phyloP scores from a whole-genome alignment of 106 monocot species.

The Posidonia australis region DNA sequence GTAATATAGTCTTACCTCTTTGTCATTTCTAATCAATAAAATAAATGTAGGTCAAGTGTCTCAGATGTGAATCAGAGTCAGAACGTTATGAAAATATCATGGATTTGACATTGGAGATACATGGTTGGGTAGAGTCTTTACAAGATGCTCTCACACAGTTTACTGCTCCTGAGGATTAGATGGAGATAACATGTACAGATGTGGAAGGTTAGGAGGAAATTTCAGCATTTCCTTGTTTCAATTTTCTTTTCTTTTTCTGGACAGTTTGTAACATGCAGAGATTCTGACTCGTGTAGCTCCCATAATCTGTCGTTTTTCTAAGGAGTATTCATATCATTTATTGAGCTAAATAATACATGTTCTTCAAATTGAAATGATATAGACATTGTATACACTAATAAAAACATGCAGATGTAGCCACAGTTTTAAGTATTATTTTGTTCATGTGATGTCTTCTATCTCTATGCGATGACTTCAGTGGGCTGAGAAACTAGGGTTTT shows the following conservation, averaged over 20 bases:
- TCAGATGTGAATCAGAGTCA: conserved; percentile 80
- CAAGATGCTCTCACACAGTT: conserved; percentile 95
- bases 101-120: conserved; percentile 97
- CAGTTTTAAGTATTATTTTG: too few species aligned
- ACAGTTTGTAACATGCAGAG: neutral
- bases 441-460: too few species aligned
- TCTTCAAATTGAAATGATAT: too few species aligned
- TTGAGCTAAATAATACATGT: too few species aligned
- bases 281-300: too few species aligned
- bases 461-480: too few species aligned
- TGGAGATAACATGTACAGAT: conserved; percentile 98
- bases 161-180: conserved; percentile 93
- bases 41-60: conserved; percentile 76
- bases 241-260: neutral
- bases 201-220: conserved; percentile 58
- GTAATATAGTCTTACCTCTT: neutral
- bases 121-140: conserved; percentile 94
- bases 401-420: too few species aligned
- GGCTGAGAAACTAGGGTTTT: too few species aligned
- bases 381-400: too few species aligned
- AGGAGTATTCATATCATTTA: too few species aligned
- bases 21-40: neutral
- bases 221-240: neutral
- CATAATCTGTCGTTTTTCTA: too few species aligned
- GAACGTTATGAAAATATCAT: conserved; percentile 91